Evolutionary conservation across 495 filamentous ascomycete species (phyloP).

Genomic region (Xylaria venustula): DNA sequence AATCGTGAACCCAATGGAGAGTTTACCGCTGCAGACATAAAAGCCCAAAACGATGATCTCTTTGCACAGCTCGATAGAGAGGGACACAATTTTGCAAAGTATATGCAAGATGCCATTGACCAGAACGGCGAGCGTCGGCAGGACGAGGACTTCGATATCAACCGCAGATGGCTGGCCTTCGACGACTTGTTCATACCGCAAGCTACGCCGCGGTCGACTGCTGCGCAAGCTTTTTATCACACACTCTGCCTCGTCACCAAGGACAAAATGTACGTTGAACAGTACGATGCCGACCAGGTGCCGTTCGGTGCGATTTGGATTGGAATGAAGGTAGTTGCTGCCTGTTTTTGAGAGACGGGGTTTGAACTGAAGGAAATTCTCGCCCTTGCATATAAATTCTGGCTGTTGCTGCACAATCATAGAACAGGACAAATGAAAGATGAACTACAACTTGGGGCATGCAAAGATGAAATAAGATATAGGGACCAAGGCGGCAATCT

Average conservation of each 20-base stretch:
- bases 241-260: constrained; percentile 68
- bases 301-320: constrained; percentile 42
- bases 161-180: constrained; percentile 51
- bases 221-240: constrained; percentile 73
- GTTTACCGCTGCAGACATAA: constrained; percentile 4
- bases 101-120: constrained; percentile 46
- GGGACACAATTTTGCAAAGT: constrained; percentile 51
- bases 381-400: no score
- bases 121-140: constrained; percentile 35
- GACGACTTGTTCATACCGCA: constrained; percentile 57
- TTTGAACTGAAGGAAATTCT: no score
- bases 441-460: no score
- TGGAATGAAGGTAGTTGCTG: constrained; percentile 14
- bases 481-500: neutral
- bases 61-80: constrained; percentile 33
- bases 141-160: constrained; percentile 35
- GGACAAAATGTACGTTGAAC: constrained; percentile 54
- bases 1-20: neutral
- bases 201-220: constrained; percentile 55
- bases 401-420: no score
- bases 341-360: neutral
- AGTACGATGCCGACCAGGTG: constrained; percentile 36
- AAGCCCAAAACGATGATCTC: constrained; percentile 10
- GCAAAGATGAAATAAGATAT: no score
- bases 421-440: no score